A percentile compares a stretch with the other conserved stretches of the same genome.
These are phyloP conservation scores for Xylaria sp. DNA, from an alignment of 2,329 filamentous ascomycete species.

Conservation along the genomic window DNA sequence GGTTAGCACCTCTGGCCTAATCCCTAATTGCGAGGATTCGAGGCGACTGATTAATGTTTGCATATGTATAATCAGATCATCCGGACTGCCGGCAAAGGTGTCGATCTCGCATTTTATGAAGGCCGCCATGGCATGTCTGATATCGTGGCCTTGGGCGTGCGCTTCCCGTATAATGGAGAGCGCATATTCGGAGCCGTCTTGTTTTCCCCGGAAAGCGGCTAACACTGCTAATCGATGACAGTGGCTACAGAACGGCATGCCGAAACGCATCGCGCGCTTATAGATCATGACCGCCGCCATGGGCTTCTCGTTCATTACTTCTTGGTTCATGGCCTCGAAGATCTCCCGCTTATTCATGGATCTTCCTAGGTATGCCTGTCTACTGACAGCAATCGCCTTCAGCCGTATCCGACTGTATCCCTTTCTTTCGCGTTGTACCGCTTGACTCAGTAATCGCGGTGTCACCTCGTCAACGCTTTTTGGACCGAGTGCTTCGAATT, in stretches of 20 bases:
- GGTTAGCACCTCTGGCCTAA: slow-evolving; percentile 24
- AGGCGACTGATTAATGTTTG: slow-evolving; percentile 26
- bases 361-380: slow-evolving; percentile 24
- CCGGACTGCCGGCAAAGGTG: slow-evolving; percentile 18
- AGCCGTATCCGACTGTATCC: background rate
- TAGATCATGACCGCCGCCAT: slow-evolving; percentile 37
- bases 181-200: slow-evolving; percentile 31
- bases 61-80: slow-evolving; percentile 26
- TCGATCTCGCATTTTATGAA: slow-evolving; percentile 27
- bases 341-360: slow-evolving; percentile 32
- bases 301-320: slow-evolving; percentile 33
- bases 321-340: slow-evolving; percentile 38
- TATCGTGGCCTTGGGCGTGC: slow-evolving; percentile 38
- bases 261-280: slow-evolving; percentile 31
- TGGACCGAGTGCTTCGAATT: slow-evolving; percentile 32
- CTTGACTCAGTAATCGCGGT: slow-evolving; percentile 35
- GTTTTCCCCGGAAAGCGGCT: slow-evolving; percentile 36
- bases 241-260: slow-evolving; percentile 36
- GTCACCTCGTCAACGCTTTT: slow-evolving; percentile 36
- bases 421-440: slow-evolving; percentile 20
- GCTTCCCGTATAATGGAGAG: slow-evolving; percentile 38
- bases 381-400: slow-evolving; percentile 19
- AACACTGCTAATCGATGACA: slow-evolving; percentile 46
- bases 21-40: slow-evolving; percentile 25
- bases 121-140: slow-evolving; percentile 33